Evolutionary conservation across 2,329 filamentous ascomycete genomes (phyloP).

Genomic region (Plectosphaerella sp.): DNA sequence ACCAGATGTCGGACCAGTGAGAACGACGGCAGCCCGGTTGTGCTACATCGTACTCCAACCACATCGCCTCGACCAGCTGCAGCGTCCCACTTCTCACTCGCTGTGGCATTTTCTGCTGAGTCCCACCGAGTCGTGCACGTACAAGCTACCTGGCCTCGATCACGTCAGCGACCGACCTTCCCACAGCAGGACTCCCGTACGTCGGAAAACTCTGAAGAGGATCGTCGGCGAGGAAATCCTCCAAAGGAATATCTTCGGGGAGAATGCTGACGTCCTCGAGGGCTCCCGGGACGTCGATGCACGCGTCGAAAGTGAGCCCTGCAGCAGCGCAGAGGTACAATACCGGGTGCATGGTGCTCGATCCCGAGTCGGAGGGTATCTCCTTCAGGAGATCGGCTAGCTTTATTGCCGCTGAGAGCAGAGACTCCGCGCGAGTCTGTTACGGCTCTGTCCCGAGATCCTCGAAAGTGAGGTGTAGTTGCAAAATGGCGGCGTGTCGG

Average conservation of each 20-base stretch:
- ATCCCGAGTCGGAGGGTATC: neutral
- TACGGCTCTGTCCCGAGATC: neutral
- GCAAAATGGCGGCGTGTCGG: neutral
- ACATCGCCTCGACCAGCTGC: neutral
- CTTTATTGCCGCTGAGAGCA: neutral
- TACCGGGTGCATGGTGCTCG: neutral
- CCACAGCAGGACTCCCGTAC: neutral
- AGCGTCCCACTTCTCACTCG: neutral
- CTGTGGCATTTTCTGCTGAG: neutral
- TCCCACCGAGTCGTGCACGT: neutral
- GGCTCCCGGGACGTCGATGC: neutral
- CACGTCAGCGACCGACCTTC: constrained; percentile 1
- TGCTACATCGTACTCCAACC: neutral
- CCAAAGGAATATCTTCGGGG: neutral
- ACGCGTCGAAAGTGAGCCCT: neutral
- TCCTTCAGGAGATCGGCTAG: neutral
- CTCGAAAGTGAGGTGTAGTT: neutral
- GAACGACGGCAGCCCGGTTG: neutral
- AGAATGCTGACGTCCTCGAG: neutral
- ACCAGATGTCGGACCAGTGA: neutral
- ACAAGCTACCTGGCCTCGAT: neutral
- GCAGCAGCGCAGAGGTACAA: neutral
- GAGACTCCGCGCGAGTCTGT: neutral
- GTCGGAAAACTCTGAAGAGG: neutral
- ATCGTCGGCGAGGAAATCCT: neutral